Percentiles rank a stretch among this genome's conserved stretches.
phyloP scores from a whole-genome alignment of 169 alveolate species.

The Plasmodium adleri region DNA sequence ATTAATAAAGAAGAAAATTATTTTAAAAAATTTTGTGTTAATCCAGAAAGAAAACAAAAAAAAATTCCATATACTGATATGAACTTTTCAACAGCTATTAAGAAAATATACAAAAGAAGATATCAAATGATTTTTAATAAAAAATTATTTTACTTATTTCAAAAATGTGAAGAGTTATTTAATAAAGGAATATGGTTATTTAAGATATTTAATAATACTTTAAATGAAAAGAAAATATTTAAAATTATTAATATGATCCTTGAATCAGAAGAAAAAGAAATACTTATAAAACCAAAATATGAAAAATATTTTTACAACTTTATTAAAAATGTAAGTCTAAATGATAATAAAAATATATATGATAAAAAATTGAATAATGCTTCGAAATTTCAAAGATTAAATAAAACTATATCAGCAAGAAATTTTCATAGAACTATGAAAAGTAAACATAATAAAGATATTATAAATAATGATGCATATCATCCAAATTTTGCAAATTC shows the following conservation, averaged over 20 bases:
- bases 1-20: slow-evolving; percentile 71
- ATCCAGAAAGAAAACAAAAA: slow-evolving; percentile 21
- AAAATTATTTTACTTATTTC: slow-evolving; percentile 52
- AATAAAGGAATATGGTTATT: slow-evolving; percentile 68
- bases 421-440: slow-evolving; percentile 1
- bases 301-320: slow-evolving; percentile 70
- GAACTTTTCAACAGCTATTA: slow-evolving; percentile 30
- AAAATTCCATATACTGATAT: slow-evolving; percentile 23
- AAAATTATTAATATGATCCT: slow-evolving; percentile 47
- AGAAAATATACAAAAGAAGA: slow-evolving; percentile 45
- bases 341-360: slow-evolving; percentile 11
- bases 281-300: slow-evolving; percentile 51
- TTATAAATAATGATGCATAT: not conserved
- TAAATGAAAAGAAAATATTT: slow-evolving; percentile 51
- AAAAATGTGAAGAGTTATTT: slow-evolving; percentile 64
- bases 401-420: slow-evolving; percentile 11
- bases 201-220: slow-evolving; percentile 20
- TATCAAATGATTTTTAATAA: slow-evolving; percentile 66
- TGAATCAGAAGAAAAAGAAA: slow-evolving; percentile 74
- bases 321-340: slow-evolving; percentile 28
- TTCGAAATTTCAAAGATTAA: slow-evolving; percentile 37
- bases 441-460: slow-evolving; percentile 16
- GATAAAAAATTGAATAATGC: slow-evolving; percentile 19
- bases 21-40: slow-evolving; percentile 38
- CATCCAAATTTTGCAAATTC: slow-evolving; percentile 38